Base-by-base conservation (phyloP, 2,329 filamentous ascomycete genomes). In the Penicillium psychrosexuale region DNA sequence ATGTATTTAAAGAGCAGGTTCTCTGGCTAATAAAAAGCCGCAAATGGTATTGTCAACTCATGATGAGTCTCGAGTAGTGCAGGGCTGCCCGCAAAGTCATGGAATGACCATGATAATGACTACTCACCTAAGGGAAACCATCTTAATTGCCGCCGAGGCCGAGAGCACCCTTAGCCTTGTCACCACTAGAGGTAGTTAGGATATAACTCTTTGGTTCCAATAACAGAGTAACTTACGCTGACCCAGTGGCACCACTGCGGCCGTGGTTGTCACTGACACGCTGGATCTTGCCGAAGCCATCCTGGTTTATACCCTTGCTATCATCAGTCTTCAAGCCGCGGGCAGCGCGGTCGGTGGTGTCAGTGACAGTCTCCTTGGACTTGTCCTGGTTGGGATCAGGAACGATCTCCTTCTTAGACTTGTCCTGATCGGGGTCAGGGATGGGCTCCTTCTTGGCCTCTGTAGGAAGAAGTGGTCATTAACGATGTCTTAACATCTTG, bases 341-440 rank as follows among this genome's bases (percentile, higher is more conserved):
- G 64, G 76, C 71, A 59, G 80, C 48, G 66, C 82, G 83, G 75
- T 86, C 84, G 53, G 68, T 72, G 54, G 77, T 77, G 63, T 82
- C 81, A 59, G 82, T 85, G 67, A 81, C 47, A 52, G 72, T 69
- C 72, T 86, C 83, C 70, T 80, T 81, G 60, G 80, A 61, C 78
- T 85, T 83, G 61, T 84, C 75, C 66, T 78, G 73, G 64, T 82
- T 84, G 59, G 83, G 85, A 77, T 87, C 86, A 73, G 78, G 84
- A 65, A 78, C 83, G 54, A 83, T 60, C 65, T 79, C 75, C 79
- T 86, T 82, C 68, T 75, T 72, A 58, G 78, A 73, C 80, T 84
- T 24, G 22, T 24, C 22, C 22, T 24, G 22, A 24, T 24, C 72
- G 68, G 77, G 78, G 71, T 86, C 78, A 56, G 84, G 84, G 64